Base-by-base conservation (phyloP, 441 rosid species). In the Populus hybrid region DNA sequence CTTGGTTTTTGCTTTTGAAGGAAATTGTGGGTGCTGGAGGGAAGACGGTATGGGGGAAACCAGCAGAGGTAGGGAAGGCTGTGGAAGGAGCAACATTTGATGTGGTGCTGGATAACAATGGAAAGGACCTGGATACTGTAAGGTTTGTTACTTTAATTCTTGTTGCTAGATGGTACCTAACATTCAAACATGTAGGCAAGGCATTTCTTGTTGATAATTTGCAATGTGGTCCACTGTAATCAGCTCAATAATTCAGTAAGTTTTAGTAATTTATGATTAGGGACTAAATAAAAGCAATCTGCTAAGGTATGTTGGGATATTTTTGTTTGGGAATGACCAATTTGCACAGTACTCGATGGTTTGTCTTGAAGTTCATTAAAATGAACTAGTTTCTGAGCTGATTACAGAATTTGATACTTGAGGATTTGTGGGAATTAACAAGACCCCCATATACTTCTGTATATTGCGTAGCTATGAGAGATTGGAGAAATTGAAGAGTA, bases 91-190 rank as follows among this genome's bases (percentile, higher is more conserved):
- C 82, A 75, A 74, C 88, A 50, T 93, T 92, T 74, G 97, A 95
- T 82, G 97, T 89, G 71, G 99, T 95, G 70, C 85, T 95, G 69
- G 97, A 93, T 73, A 93, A 95, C 87, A 95, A 95, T 77, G 99
- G 98, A 88, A 95, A 95, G 88, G 90, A 91, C 78, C 81, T 92
- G 38, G 95, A 93, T 67, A 57, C 93, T 76, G 97, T 93, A 64
- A 91, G 91, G 99, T 93, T 35, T 70, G 85, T 69, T 71, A 6
- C 34, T 80, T 36, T 63, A 28, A 1, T 26, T 36, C 28, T 23
- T 34, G 42, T 16, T 35, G 36, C 54, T 70, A 70, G 54, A 11
- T 2, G 5, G 16, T 38, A 21, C 14, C 42, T 36, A 20, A 11
- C 11, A 23, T 35, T 35, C 10, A 21, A 21, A 61, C 65, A 61